Evolutionary conservation across 208 protist genomes (phyloP).

Genomic region (Trichomonas tenax): DNA sequence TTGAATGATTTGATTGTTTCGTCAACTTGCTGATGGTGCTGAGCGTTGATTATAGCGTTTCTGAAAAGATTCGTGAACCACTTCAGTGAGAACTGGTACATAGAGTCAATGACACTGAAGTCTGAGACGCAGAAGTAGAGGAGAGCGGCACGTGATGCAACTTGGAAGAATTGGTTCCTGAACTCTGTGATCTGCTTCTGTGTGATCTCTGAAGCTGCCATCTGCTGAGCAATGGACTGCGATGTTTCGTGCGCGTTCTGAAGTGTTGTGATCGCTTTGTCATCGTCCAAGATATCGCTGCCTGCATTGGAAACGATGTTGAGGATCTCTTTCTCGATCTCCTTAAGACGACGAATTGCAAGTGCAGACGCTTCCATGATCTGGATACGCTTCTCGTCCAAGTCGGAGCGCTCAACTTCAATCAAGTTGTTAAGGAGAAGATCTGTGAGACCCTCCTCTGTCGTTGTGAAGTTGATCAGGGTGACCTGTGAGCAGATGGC

Average conservation of each 20-base stretch:
- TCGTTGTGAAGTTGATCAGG: constrained; percentile 96
- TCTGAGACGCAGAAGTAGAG: constrained; percentile 76
- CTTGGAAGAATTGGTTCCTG: constrained; percentile 65
- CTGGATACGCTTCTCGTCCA: constrained; percentile 75
- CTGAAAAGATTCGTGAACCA: neutral
- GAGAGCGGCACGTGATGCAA: constrained; percentile 67
- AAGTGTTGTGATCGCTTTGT: constrained; percentile 80
- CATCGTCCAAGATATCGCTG: constrained; percentile 84
- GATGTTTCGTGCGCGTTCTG: constrained; percentile 59
- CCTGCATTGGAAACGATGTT: constrained; percentile 65
- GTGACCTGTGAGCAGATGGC: constrained; percentile 90
- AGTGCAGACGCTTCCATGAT: constrained; percentile 87
- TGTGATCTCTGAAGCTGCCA: constrained; percentile 67
- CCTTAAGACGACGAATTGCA: constrained; percentile 86
- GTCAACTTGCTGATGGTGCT: neutral
- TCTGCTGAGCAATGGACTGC: constrained; percentile 61
- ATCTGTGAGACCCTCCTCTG: constrained; percentile 87
- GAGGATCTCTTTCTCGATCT: constrained; percentile 86
- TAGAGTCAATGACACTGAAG: constrained; percentile 42
- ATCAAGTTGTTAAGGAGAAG: constrained; percentile 90
- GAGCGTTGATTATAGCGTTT: neutral
- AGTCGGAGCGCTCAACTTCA: constrained; percentile 80
- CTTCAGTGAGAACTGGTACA: constrained; percentile 39
- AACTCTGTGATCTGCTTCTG: constrained; percentile 70
- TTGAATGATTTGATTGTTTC: constrained; percentile 26